Percentiles rank a stretch among this genome's conserved stretches.
Evolutionary conservation across 257 asterid genomes (phyloP).

Genomic region (Galeopsis tetrahit): DNA sequence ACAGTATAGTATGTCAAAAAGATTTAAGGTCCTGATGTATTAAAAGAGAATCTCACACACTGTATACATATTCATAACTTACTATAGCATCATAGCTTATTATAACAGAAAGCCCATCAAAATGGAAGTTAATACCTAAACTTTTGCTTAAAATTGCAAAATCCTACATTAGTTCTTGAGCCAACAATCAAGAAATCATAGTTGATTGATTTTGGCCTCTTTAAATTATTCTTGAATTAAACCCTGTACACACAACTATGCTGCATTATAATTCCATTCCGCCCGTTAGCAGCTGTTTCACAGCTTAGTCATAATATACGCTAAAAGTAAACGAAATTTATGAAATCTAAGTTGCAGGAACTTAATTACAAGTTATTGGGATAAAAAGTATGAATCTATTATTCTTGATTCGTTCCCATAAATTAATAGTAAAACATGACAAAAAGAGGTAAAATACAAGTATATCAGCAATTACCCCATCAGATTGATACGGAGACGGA

Average conservation of each 20-base stretch:
- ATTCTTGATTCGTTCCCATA: not conserved
- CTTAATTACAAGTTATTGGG: constrained; percentile 1
- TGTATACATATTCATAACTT: not conserved
- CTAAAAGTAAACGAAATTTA: constrained; percentile 1
- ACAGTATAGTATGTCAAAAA: not conserved
- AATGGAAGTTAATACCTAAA: constrained; percentile 8
- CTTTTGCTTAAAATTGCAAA: constrained; percentile 3
- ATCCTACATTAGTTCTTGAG: not conserved
- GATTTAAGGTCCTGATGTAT: constrained; percentile 5
- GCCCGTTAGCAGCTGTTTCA: constrained; percentile 24
- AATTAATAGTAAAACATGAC: constrained; percentile 21
- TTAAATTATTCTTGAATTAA: not conserved
- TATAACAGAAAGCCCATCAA: not conserved
- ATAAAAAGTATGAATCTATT: constrained; percentile 21
- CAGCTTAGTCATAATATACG: not conserved
- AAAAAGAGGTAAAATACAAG: not conserved
- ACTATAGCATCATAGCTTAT: not conserved
- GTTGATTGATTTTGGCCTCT: not conserved
- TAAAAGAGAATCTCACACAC: not conserved
- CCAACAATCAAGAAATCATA: not conserved
- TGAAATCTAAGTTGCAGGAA: constrained; percentile 22
- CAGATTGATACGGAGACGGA: constrained; percentile 86
- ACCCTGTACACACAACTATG: not conserved
- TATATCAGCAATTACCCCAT: constrained; percentile 63
- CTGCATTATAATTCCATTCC: constrained; percentile 12